Percentiles rank a stretch among this genome's conserved stretches.
These are phyloP conservation scores for Lachancea meyersii DNA, from an alignment of 805 yeast genomes.

Conservation along the genomic window DNA sequence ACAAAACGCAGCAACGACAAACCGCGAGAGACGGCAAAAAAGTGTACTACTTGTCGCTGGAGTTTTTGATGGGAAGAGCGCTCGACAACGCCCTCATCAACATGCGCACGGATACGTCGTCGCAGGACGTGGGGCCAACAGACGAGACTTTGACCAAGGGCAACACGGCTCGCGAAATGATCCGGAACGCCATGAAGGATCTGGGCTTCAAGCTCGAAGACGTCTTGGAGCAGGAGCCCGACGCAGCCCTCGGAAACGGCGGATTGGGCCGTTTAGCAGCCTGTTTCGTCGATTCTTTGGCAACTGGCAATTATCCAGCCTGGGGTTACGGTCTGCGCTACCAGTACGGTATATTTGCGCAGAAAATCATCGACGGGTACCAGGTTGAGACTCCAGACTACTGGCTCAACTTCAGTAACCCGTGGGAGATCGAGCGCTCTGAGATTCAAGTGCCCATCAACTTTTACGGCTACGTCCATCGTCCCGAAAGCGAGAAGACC, in stretches of 20 bases:
- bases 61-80: constrained; percentile 91
- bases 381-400: constrained; percentile 94
- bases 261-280: constrained; percentile 94
- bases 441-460: constrained; percentile 88
- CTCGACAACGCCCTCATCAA: constrained; percentile 90
- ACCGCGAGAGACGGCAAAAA: constrained; percentile 79
- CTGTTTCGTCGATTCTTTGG: constrained; percentile 83
- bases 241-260: constrained; percentile 93
- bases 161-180: constrained; percentile 42
- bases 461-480: constrained; percentile 76
- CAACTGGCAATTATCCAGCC: constrained; percentile 82
- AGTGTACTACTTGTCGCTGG: constrained; percentile 79
- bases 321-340: constrained; percentile 96
- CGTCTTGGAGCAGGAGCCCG: constrained; percentile 78
- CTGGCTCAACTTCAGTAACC: constrained; percentile 83
- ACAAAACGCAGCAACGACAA: constrained; percentile 85
- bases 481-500: constrained; percentile 41
- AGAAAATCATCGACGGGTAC: constrained; percentile 82
- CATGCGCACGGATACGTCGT: constrained; percentile 40
- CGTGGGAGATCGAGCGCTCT: constrained; percentile 86
- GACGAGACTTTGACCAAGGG: constrained; percentile 10
- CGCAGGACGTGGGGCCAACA: constrained; percentile 5
- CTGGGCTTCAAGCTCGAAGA: constrained; percentile 88
- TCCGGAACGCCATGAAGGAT: constrained; percentile 52
- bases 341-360: constrained; percentile 90